Base-by-base conservation (phyloP, 768 basidiomycete genomes). In the Lactifluus volemus region DNA sequence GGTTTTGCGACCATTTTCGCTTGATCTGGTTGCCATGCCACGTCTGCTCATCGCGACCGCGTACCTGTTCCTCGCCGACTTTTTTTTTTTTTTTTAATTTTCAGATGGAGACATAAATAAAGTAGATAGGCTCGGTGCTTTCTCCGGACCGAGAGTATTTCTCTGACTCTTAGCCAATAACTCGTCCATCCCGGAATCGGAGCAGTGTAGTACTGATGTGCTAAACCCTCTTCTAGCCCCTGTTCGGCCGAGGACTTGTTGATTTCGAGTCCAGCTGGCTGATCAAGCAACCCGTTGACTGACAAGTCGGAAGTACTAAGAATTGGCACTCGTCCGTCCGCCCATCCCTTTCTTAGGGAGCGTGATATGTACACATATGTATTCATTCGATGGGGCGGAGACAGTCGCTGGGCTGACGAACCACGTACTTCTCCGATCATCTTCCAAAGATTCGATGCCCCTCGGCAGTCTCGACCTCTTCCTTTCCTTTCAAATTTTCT, bases 11-110 rank as follows among this genome's bases (percentile, higher is more conserved):
- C 50, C 45, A 36, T 53, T 53, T 25, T 58, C 44, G 42, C 61
- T 58, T 56, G 61, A 62, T 62, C 61, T 5, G 56, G 61, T 63
- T 63, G 61, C 61, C 5, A 63, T 53, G 61, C 61, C 34, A 45
- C 29, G 25, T 45, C 15, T 52, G 21, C 45, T 55, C 30, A 32
- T 60, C 53, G 39, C 42, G 14, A 51, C 61, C 56, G 53, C 56
- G 51, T 58, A 50, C 52, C 17, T 11, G 21, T 38, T 14, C 44
- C 45, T 8, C 45, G 0, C 45, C 6, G 25, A 25, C 25, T 25
- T 25, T 25, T 4, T 11, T 10, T 7, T 25, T 47, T 47, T 47
- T 19, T 45, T 47, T 47, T 47, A 3, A 12, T 39, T 25, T 39
- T 39, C 38, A 39, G 11, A 39, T 39, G 38, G 41, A 42, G 41